Evolutionary conservation across 208 protist genomes (phyloP), one percentile per base, ranked within the genome.

Genomic region (Phytomonas serpens): DNA sequence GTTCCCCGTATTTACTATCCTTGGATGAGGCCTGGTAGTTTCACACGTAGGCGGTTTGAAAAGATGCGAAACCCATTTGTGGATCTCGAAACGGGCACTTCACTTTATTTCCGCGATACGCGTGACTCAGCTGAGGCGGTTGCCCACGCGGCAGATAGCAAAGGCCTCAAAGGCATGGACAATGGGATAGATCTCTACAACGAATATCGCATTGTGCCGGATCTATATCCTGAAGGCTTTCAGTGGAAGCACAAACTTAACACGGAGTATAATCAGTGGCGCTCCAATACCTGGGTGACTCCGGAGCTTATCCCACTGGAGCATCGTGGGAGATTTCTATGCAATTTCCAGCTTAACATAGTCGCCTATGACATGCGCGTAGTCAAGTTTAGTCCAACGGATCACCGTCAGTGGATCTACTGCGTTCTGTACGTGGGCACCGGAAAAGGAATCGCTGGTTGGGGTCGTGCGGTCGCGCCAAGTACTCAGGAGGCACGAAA

Each of bases 61-160:
- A 97, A 97, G 80, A 94, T 95, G 90, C 87, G 90, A 11, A 97
- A 97, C 76, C 93, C 93, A n/a, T 97, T 96, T 79, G 93, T 95
- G 4, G 86, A 95, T 74, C 79, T 97, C 52, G 93, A 96, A 73
- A 97, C 86, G 4, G 93, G 93, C 61, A 92, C 90, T 42, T 97
- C 93, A 32, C 81, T 97, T 0, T 97, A 96, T 81, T 97, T 95
- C 69, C 87, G 93, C 16, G 93, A 97, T 75, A 95, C 89, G 9
- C 81, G 86, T 33, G 90, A 95, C 71, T 93, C 90, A 4, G 86
- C 90, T 27, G 90, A 93, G 84, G 93, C 93, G 16, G 81, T 92
- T 2, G 89, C 89, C 6, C 89, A 94, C 78, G 86, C 84, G 11
- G 82, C 86, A n/a, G 93, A 97, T 68, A 83, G 81, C 71, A 95